A percentile compares a stretch with the other conserved stretches of the same genome.
Conservation (phyloP, 805 yeast genomes). For the Scheffersomyces coipomensis region DNA sequence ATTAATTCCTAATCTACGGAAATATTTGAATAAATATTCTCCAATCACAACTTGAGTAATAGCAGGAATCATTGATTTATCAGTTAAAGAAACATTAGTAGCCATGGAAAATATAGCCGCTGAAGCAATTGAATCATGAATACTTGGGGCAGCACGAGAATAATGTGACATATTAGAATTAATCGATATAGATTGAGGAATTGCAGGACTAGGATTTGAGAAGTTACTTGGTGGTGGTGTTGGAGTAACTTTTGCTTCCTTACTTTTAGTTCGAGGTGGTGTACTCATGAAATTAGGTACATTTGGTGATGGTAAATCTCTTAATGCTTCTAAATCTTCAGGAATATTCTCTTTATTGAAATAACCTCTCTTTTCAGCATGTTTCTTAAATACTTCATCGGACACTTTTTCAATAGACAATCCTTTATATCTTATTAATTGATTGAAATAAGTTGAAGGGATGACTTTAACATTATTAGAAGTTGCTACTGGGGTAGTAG, state of each 20-base stretch:
- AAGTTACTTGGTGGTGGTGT: constrained; percentile 8
- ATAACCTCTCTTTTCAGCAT: constrained; percentile 52
- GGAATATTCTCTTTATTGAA: constrained; percentile 22
- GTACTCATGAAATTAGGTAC: constrained; percentile 3
- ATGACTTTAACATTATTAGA: constrained; percentile 56
- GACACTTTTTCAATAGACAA: constrained; percentile 44
- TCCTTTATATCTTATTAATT: constrained; percentile 46
- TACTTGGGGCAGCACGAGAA: constrained; percentile 25
- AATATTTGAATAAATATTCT: constrained; percentile 83
- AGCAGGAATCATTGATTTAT: constrained; percentile 75
- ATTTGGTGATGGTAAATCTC: constrained; percentile 1
- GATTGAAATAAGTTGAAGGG: constrained; percentile 63
- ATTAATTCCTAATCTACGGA: constrained; percentile 69
- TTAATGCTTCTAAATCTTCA: background rate
- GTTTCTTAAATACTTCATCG: constrained; percentile 43
- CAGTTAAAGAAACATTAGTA: constrained; percentile 64
- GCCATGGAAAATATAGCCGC: constrained; percentile 43
- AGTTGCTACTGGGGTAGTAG: constrained; percentile 55
- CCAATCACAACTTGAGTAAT: constrained; percentile 93
- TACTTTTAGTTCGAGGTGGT: constrained; percentile 15
- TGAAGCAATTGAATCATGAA: constrained; percentile 32
- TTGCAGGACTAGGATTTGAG: constrained; percentile 3
- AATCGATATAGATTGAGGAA: constrained; percentile 20
- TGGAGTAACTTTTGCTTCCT: constrained; percentile 1
- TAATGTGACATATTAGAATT: constrained; percentile 28